phyloP scores from a whole-genome alignment of 2,329 filamentous ascomycete species.

The Plenodomus tracheiphilus region DNA sequence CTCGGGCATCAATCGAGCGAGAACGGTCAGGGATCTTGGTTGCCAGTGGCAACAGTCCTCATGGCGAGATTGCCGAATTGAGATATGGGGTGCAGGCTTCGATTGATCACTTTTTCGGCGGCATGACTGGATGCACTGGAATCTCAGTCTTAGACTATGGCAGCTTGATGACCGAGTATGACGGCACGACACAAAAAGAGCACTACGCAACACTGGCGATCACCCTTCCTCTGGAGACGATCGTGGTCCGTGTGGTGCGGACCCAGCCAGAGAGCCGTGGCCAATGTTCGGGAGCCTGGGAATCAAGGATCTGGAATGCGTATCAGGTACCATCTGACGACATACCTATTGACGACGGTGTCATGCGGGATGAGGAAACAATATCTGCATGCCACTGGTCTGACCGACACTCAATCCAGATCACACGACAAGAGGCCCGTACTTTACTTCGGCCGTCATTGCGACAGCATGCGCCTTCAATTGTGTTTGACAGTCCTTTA shows the following conservation, averaged over 20 bases:
- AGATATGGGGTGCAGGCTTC: constrained; percentile 47
- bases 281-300: constrained; percentile 26
- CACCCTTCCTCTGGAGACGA: constrained; percentile 38
- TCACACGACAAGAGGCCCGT: constrained; percentile 31
- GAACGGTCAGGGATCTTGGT: constrained; percentile 40
- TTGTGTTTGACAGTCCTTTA: constrained; percentile 20
- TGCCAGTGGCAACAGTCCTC: constrained; percentile 49
- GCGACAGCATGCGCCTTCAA: constrained; percentile 10
- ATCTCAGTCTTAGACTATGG: constrained; percentile 45
- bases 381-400: constrained; percentile 31
- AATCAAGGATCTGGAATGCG: constrained; percentile 30
- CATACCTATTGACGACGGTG: constrained; percentile 22
- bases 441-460: constrained; percentile 27
- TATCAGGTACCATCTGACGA: constrained; percentile 26
- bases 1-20: constrained; percentile 22
- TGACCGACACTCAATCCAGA: constrained; percentile 31
- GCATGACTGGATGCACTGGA: constrained; percentile 38
- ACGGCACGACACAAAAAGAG: constrained; percentile 26
- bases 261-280: constrained; percentile 22
- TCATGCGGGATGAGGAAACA: constrained; percentile 37
- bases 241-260: constrained; percentile 32
- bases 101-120: constrained; percentile 32
- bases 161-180: constrained; percentile 29
- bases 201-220: constrained; percentile 44
- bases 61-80: constrained; percentile 50